Evolutionary conservation across 2,329 filamentous ascomycete genomes (phyloP).

Genomic region (Colletotrichum lini): DNA sequence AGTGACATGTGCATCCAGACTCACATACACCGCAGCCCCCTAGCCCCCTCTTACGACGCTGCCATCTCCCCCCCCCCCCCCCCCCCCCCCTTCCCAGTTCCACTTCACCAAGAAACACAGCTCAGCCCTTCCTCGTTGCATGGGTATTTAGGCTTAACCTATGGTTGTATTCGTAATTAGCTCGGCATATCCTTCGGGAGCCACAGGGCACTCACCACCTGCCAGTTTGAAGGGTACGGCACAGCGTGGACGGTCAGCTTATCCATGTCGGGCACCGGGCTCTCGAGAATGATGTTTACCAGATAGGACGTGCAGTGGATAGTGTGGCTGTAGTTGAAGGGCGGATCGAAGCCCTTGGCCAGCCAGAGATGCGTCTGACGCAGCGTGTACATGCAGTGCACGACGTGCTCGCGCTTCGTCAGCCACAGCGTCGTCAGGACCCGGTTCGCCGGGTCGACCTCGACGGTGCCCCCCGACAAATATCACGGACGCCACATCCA

Average conservation of each 20-base stretch:
- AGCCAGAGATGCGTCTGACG: conserved; percentile 19
- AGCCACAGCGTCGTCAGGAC: background rate
- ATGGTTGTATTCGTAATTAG: background rate
- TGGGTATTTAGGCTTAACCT: background rate
- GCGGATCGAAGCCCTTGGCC: conserved; percentile 15
- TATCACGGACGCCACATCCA: background rate
- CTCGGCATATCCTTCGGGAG: background rate
- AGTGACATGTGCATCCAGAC: background rate
- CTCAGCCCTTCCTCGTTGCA: background rate
- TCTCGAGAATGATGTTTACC: conserved; percentile 5
- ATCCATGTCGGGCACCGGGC: background rate
- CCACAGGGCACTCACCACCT: background rate
- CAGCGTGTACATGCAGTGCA: conserved; percentile 18
- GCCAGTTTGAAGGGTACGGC: background rate
- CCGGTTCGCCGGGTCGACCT: conserved; percentile 9
- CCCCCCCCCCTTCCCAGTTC: too few species aligned
- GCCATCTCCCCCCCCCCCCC: too few species aligned
- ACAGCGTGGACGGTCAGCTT: conserved; percentile 2
- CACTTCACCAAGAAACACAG: background rate
- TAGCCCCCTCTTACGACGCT: too few species aligned
- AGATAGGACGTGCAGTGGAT: conserved; percentile 14
- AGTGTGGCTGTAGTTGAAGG: conserved; percentile 17
- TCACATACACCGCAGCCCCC: too few species aligned
- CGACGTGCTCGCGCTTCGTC: conserved; percentile 15
- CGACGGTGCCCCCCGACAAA: background rate